Evolutionary conservation across 116 monocot species (phyloP), one percentile per base, ranked within the genome.

Genomic region (Phalaenopsis hybrid): DNA sequence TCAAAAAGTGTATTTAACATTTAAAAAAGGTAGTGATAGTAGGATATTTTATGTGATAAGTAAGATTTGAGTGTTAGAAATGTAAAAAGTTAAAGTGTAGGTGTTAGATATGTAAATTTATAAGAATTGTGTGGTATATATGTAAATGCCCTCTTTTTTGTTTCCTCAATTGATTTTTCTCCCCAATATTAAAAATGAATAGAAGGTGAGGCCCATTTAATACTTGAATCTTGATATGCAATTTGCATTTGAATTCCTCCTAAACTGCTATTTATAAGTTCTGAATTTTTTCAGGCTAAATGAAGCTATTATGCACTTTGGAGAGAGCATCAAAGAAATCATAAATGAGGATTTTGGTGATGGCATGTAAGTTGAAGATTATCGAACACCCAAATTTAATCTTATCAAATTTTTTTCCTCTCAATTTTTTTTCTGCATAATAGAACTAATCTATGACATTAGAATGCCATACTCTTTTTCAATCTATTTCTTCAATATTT

Each of bases 331-430:
- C 79, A 96, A 96, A 83, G 94, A 96, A 58, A 92, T 94, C 45
- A 96, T 96, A 80, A 94, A 96, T 76, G 96, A 96, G 81, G 96
- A 96, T 2, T 96, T 96, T 86, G 96, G 96, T 78, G 96, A 96
- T 87, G 96, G 96, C 80, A 96, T 96, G 96, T 96, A 84, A 91
- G 96, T 85, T 28, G 23, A 25, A 79, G 33, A 75, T n/a, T 77
- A 51, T 50, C 77, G 43, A 48, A n/a, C 33, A n/a, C 48, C 4
- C 5, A 49, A 50, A 18, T 74, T 18, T 74, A 74, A 28, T 44
- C 1, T 74, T 17, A 43, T 74, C 43, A 43, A 31, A 11, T 69
- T 6, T 1, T 69, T 69, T 49, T 6, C 49, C 9, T 3, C 10
- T 12, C 72, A 72, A n/a, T 21, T 6, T 23, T 58, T 58, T 21